These are phyloP conservation scores for Coix lacrymajobi DNA, from an alignment of 176 grass and related monocot species.

Conservation along the genomic window DNA sequence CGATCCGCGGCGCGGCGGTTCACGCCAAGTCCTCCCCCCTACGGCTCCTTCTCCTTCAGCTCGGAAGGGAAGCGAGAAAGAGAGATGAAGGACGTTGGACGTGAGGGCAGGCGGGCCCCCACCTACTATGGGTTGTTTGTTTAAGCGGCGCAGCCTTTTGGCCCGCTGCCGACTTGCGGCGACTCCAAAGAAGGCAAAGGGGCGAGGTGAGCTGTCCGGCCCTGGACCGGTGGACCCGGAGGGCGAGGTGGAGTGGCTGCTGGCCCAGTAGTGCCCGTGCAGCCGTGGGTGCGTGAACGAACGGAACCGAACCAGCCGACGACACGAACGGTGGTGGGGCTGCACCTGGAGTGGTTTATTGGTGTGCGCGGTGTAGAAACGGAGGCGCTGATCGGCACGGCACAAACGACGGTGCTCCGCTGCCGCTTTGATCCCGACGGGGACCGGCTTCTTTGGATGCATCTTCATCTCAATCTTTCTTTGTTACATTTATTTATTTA, in stretches of 20 bases:
- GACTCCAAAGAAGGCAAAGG: rapidly evolving
- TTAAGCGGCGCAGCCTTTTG: not conserved
- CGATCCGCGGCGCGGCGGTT: not conserved
- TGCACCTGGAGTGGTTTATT: too few species aligned
- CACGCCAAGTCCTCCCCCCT: not conserved
- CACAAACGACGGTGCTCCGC: not conserved
- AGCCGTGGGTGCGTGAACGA: not conserved
- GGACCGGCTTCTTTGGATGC: not conserved
- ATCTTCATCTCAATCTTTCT: not conserved
- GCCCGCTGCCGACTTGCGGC: not conserved
- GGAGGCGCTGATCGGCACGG: not conserved
- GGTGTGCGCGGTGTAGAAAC: not conserved
- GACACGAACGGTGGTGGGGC: not conserved
- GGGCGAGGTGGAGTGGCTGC: not conserved
- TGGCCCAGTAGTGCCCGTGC: too few species aligned
- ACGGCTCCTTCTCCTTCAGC: too few species aligned
- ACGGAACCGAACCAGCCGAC: too few species aligned
- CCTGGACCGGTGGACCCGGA: not conserved
- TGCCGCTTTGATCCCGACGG: too few species aligned
- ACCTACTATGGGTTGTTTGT: too few species aligned
- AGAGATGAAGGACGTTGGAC: rapidly evolving
- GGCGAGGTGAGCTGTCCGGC: too few species aligned
- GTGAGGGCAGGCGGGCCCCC: too few species aligned
- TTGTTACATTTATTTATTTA: not conserved
- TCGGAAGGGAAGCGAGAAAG: not conserved